Evolutionary conservation across 2,329 filamentous ascomycete species (phyloP), one percentile per base, ranked within the genome.

Genomic region (Bipolaris oryzae): DNA sequence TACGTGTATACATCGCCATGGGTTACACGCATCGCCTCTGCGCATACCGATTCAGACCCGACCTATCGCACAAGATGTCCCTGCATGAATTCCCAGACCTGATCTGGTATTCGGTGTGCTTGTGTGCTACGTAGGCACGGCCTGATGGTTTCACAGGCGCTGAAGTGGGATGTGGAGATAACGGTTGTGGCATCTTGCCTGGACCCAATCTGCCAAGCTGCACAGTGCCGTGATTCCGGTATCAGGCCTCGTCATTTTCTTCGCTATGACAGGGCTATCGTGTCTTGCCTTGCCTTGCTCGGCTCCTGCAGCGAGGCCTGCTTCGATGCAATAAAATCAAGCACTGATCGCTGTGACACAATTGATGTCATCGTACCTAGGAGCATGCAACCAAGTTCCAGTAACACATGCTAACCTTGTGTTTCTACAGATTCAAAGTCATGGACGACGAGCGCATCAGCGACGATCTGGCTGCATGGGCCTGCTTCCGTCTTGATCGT

Each of bases 391-490:
- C n/a, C 31, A 34, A 16, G 15, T 13, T 9, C 4, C 3, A 20
- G 15, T 20, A 31, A 35, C 3, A 11, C 33, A 20, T 52, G 46
- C 61, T 61, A 35, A 65, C 46, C 13, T 13, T 2, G 7, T 6
- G 5, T 21, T 9, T 34, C 10, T 13, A 37, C 53, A 88, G 86
- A 64, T 91, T 98, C 80, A 92, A 96, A 67, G 82, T 98, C 64
- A 89, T 92, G 75, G 91, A 98, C 73, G 89, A 96, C 65, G 89
- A 94, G 75, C 85, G 93, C 63, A 87, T 88, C 3, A 64, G 64
- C 35, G 92, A 98, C 69, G 85, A 89, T 57, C 76, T 96, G 54
- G 89, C 92, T 10, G 92, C 89, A 2, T 98, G 95, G 95, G 87
- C 90, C 1, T 96, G 92, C 70, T 88, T 96, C 66, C 84, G 92